Evolutionary conservation across 2,329 filamentous ascomycete genomes (phyloP), one percentile per base, ranked within the genome.

Genomic region (Claviceps africana): DNA sequence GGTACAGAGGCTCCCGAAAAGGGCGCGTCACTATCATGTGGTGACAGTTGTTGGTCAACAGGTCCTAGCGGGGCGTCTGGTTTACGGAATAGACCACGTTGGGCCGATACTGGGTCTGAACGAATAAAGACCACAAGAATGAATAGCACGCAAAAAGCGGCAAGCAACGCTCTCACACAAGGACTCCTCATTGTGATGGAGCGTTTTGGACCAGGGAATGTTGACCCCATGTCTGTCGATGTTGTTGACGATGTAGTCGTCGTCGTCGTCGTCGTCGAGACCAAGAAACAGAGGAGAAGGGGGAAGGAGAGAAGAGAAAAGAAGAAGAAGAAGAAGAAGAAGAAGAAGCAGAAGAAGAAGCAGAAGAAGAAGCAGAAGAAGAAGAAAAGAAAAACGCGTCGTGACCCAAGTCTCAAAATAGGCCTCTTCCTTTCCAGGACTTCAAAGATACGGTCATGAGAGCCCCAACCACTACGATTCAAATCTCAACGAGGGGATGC

Each of bases 171-270:
- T 63, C 71, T 67, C 43, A 67, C 65, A 52, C 75, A 69, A 4
- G 73, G 70, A 57, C 72, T 75, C 56, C 74, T 68, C 72, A 76
- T 74, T 57, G 63, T 74, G 64, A 73, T 65, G 56, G 72, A 65
- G 57, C 67, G 72, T 47, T 57, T 54, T 22, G 70, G 59, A 53
- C 65, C 60, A 33, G 67, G 61, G 55, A 71, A 60, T 57, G 62
- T 68, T 51, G 64, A 65, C 63, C 68, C 70, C 69, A 72, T 51
- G 43, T 15, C n/a, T 47, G 43, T 22, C 21, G 49, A 35, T 10
- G 25, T 22, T 10, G 10, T 8, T 28, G n/a, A n/a, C n/a, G n/a
- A n/a, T n/a, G n/a, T 25, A 3, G 25, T 25, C 25, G 25, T 25
- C 25, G 43, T 22, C 21, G 49, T 48, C 5, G 25, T 22, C 4